phyloP scores from a whole-genome alignment of 2,329 filamentous ascomycete species.

The Immersiporthe knoxdaviesiana region DNA sequence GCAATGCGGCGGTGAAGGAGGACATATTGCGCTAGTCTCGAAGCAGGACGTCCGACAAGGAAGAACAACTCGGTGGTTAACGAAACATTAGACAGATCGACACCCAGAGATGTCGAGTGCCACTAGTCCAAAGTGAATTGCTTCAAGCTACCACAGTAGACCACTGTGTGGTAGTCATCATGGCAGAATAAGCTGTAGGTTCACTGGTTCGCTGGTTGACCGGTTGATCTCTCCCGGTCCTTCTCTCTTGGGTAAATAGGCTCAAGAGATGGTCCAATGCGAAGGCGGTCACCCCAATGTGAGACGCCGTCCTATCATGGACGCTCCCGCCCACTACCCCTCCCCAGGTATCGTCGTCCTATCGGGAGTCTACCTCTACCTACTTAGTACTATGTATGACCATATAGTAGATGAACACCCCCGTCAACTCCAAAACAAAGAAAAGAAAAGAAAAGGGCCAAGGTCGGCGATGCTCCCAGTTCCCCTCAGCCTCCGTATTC shows the following conservation, averaged over 20 bases:
- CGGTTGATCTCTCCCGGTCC: no score
- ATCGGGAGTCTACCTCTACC: not conserved
- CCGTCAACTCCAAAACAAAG: not conserved
- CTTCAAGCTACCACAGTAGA: not conserved
- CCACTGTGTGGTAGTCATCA: not conserved
- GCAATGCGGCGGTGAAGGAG: conserved; percentile 11
- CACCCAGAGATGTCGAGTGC: not conserved
- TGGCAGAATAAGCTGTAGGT: not conserved
- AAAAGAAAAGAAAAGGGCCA: no score
- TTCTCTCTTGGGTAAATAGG: not conserved
- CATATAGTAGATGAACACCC: not conserved
- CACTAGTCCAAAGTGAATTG: not conserved
- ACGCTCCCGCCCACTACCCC: not conserved
- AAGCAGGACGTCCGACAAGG: not conserved
- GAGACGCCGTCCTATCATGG: not conserved
- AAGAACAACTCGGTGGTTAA: not conserved
- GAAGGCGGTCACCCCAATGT: not conserved
- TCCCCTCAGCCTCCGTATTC: not conserved
- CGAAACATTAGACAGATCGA: not conserved
- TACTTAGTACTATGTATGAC: no score
- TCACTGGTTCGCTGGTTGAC: not conserved
- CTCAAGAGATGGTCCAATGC: not conserved
- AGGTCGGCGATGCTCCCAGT: not conserved
- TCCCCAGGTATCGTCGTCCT: not conserved
- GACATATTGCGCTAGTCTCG: not conserved